These are phyloP conservation scores for Lachancea lanzarotensis DNA, from an alignment of 805 yeast genomes.

Conservation along the genomic window DNA sequence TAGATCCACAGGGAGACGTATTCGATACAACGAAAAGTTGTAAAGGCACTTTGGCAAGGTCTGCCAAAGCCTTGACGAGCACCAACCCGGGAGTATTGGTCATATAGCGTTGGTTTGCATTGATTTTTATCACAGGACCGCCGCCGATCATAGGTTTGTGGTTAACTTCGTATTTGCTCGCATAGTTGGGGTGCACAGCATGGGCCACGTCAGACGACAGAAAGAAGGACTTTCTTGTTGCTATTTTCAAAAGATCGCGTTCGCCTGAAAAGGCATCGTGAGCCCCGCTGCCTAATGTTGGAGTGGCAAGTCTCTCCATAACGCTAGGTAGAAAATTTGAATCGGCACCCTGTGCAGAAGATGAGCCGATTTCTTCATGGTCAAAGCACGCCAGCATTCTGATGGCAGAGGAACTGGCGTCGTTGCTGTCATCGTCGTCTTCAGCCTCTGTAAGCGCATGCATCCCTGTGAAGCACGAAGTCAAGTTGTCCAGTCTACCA, in stretches of 20 bases:
- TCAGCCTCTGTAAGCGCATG: constrained; percentile 52
- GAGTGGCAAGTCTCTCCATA: constrained; percentile 55
- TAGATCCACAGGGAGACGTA: constrained; percentile 91
- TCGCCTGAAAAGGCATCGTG: constrained; percentile 20
- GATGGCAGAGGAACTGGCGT: constrained; percentile 52
- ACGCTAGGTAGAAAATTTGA: constrained; percentile 83
- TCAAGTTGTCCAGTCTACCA: constrained; percentile 85
- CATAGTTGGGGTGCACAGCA: constrained; percentile 92
- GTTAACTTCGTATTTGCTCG: constrained; percentile 62
- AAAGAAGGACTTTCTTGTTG: constrained; percentile 74
- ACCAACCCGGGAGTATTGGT: constrained; percentile 90
- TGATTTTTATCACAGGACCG: constrained; percentile 90
- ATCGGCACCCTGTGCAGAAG: constrained; percentile 94
- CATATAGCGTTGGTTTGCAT: constrained; percentile 92
- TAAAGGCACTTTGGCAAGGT: constrained; percentile 63
- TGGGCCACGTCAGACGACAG: constrained; percentile 96
- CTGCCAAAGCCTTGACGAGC: constrained; percentile 65
- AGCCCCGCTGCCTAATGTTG: constrained; percentile 36
- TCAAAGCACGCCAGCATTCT: constrained; percentile 80
- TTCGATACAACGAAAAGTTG: constrained; percentile 91
- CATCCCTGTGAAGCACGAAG: constrained; percentile 77
- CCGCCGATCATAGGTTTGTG: constrained; percentile 77
- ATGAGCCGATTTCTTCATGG: constrained; percentile 93
- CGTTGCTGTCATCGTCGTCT: constrained; percentile 34
- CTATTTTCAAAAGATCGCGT: constrained; percentile 41